A percentile compares a stretch with the other conserved stretches of the same genome.
Evolutionary conservation across 2,329 filamentous ascomycete species (phyloP).

Genomic region (Calonectria pseudoreteaudii): DNA sequence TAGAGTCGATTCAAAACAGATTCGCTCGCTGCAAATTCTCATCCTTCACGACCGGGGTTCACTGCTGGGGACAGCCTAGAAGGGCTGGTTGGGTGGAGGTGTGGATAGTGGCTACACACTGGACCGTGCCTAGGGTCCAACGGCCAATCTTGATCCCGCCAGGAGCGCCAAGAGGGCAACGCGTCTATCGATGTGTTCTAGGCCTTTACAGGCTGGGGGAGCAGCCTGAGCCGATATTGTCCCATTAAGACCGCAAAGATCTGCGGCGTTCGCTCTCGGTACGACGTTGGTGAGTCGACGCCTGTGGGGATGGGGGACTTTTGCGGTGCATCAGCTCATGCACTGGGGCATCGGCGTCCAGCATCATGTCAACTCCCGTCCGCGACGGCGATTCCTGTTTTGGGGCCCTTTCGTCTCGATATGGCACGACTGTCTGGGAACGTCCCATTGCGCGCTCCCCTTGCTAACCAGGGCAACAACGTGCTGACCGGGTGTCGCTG

Average conservation of each 20-base stretch:
- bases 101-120: background rate
- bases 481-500: background rate
- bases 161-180: background rate
- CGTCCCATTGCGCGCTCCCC: background rate
- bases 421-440: background rate
- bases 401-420: background rate
- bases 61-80: background rate
- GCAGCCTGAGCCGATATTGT: background rate
- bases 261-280: background rate
- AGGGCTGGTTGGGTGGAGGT: background rate
- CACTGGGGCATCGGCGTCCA: background rate
- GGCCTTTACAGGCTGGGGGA: background rate
- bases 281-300: background rate
- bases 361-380: background rate
- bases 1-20: background rate
- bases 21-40: background rate
- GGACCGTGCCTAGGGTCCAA: background rate
- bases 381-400: background rate
- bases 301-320: background rate
- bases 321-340: background rate
- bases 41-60: background rate
- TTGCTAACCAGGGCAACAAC: conserved; percentile 3
- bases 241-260: background rate
- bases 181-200: conserved; percentile 12
- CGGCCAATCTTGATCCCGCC: conserved; percentile 3